Conservation (phyloP, 257 asterid genomes). For the Nicotiana tomentosiformis region DNA sequence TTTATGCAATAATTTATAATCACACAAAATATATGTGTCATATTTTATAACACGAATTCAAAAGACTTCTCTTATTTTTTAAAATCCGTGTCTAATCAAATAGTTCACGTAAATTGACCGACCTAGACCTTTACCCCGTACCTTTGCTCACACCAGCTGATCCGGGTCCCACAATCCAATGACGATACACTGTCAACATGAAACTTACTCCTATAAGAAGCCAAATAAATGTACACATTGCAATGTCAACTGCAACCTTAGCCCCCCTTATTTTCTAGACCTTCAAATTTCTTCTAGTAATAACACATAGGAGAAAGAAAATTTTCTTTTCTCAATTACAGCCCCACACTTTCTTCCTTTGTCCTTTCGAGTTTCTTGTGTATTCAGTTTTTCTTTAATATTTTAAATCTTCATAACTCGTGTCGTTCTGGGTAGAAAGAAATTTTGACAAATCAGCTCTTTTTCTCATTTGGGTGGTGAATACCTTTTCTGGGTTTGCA, state of each 20-base stretch:
- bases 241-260: slow-evolving; percentile 27
- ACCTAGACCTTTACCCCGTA: too few species aligned
- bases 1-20: too few species aligned
- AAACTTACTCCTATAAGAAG: too few species aligned
- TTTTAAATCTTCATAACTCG: neutral
- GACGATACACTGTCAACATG: too few species aligned
- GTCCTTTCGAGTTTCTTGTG: neutral
- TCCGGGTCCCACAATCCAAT: neutral
- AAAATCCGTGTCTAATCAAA: too few species aligned
- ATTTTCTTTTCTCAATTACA: neutral
- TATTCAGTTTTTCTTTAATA: neutral
- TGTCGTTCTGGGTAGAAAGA: neutral
- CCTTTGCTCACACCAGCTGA: neutral
- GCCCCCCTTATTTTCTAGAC: neutral
- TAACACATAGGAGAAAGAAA: too few species aligned
- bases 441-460: too few species aligned
- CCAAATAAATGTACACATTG: slow-evolving; percentile 18
- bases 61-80: too few species aligned
- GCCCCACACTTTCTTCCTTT: neutral
- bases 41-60: too few species aligned
- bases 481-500: slow-evolving; percentile 10
- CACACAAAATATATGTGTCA: too few species aligned
- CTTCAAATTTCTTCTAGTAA: neutral
- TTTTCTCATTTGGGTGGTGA: slow-evolving; percentile 31
- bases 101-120: too few species aligned